These are phyloP conservation scores for Chimonanthus praecox DNA, from an alignment of 164 flowering plant species.

Conservation along the genomic window DNA sequence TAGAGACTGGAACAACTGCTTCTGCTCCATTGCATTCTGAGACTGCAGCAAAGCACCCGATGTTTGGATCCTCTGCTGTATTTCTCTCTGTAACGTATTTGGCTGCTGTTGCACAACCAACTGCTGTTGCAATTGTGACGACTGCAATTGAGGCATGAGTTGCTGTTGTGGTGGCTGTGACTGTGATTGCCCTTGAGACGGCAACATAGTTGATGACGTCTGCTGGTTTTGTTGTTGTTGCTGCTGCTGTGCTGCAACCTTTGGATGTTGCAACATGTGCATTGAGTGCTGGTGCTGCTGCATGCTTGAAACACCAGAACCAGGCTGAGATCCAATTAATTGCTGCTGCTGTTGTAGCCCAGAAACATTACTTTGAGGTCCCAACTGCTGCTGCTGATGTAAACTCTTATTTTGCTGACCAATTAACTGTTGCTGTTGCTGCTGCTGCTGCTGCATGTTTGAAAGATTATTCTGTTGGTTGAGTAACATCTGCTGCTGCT, in stretches of 20 bases:
- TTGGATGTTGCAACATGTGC: slow-evolving; percentile 53
- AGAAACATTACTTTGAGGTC: slow-evolving; percentile 40
- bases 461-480: slow-evolving; percentile 37
- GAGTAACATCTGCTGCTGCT: slow-evolving; percentile 48
- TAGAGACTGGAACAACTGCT: slow-evolving; percentile 61
- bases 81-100: slow-evolving; percentile 49
- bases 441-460: slow-evolving; percentile 27
- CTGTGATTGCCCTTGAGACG: slow-evolving; percentile 58
- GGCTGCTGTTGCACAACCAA: slow-evolving; percentile 32
- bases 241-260: slow-evolving; percentile 32
- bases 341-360: slow-evolving; percentile 32
- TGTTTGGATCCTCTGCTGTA: slow-evolving; percentile 62
- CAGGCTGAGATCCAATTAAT: slow-evolving; percentile 52
- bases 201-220: slow-evolving; percentile 26
- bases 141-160: slow-evolving; percentile 61
- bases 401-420: slow-evolving; percentile 46
- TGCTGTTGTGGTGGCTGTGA: slow-evolving; percentile 53
- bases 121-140: slow-evolving; percentile 61
- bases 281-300: slow-evolving; percentile 55
- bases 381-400: slow-evolving; percentile 61
- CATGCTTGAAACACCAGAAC: slow-evolving; percentile 48
- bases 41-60: slow-evolving; percentile 53
- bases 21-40: slow-evolving; percentile 60
- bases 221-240: slow-evolving; percentile 37
- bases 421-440: slow-evolving; percentile 26